Conservation (phyloP, 2,329 filamentous ascomycete species). For the Pseudopithomyces chartarum region DNA sequence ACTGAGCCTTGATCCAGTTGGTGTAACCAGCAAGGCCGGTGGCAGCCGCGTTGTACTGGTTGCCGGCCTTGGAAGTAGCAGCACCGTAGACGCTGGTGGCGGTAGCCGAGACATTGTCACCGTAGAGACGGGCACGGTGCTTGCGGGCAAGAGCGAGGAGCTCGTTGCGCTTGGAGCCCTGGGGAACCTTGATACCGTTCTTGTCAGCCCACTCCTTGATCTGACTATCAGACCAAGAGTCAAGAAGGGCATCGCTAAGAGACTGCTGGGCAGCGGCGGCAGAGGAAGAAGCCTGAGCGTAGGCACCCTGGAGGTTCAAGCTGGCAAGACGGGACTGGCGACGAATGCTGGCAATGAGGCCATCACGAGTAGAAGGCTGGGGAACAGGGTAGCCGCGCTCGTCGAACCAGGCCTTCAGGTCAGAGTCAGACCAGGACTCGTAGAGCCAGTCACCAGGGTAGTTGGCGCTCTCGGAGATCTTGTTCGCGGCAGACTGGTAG, state of each 20-base stretch:
- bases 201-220: constrained; percentile 94
- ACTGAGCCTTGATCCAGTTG: constrained; percentile 51
- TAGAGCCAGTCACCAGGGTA: constrained; percentile 98
- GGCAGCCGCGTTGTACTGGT: constrained; percentile 77
- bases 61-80: constrained; percentile 64
- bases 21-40: constrained; percentile 41
- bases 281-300: constrained; percentile 51
- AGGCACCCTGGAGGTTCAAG: constrained; percentile 64
- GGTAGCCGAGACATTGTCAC: constrained; percentile 60
- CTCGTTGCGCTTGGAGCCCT: constrained; percentile 89
- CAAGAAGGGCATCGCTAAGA: constrained; percentile 81
- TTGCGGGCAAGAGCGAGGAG: constrained; percentile 88
- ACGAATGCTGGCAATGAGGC: constrained; percentile 84
- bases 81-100: constrained; percentile 50
- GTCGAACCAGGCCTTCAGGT: constrained; percentile 92
- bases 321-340: constrained; percentile 85
- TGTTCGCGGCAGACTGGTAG: constrained; percentile 79
- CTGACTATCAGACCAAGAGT: constrained; percentile 86
- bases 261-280: constrained; percentile 68
- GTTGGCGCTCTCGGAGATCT: constrained; percentile 73
- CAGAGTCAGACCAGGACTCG: constrained; percentile 86
- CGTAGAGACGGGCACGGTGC: constrained; percentile 74
- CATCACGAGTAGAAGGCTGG: constrained; percentile 83
- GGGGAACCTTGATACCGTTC: constrained; percentile 86
- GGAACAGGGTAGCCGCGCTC: constrained; percentile 83